Percentiles rank a stretch among this genome's conserved stretches.
Evolutionary conservation across 257 asterid genomes (phyloP).

Genomic region (Knoxia roxburghii): DNA sequence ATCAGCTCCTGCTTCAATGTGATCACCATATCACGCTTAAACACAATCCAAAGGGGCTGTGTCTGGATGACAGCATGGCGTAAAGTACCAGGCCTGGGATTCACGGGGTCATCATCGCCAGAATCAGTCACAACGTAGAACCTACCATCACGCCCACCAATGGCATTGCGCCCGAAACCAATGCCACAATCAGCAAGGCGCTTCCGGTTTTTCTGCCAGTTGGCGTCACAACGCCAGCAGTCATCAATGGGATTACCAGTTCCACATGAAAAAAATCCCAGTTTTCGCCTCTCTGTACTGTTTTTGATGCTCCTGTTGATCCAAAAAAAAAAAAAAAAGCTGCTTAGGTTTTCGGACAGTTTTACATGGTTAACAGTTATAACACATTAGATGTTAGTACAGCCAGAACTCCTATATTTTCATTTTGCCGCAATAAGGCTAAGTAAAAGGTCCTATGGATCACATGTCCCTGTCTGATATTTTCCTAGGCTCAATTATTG

Average conservation of each 20-base stretch:
- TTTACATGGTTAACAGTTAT: background rate
- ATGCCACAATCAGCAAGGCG: conserved; percentile 84
- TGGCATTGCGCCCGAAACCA: conserved; percentile 87
- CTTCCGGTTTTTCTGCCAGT: conserved; percentile 82
- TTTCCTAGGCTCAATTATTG: conserved; percentile 14
- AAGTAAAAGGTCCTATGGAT: background rate
- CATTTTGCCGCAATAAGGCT: background rate
- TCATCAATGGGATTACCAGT: conserved; percentile 92
- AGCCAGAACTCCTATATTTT: background rate
- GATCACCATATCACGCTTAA: conserved; percentile 85
- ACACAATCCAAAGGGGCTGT: conserved; percentile 82
- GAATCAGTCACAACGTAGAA: conserved; percentile 76
- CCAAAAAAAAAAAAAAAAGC: too few species aligned
- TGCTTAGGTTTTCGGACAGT: background rate
- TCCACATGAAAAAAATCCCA: conserved; percentile 83
- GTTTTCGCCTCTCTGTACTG: conserved; percentile 78
- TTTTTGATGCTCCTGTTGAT: conserved; percentile 62
- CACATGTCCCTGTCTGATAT: conserved; percentile 7
- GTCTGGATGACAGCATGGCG: conserved; percentile 95
- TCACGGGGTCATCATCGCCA: conserved; percentile 67
- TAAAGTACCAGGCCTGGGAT: conserved; percentile 82
- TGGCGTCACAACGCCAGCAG: conserved; percentile 85
- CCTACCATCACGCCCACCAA: conserved; percentile 87
- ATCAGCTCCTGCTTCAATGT: conserved; percentile 76
- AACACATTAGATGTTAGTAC: background rate